phyloP scores from a whole-genome alignment of 345 rosid species.

The Sonneratia alba region DNA sequence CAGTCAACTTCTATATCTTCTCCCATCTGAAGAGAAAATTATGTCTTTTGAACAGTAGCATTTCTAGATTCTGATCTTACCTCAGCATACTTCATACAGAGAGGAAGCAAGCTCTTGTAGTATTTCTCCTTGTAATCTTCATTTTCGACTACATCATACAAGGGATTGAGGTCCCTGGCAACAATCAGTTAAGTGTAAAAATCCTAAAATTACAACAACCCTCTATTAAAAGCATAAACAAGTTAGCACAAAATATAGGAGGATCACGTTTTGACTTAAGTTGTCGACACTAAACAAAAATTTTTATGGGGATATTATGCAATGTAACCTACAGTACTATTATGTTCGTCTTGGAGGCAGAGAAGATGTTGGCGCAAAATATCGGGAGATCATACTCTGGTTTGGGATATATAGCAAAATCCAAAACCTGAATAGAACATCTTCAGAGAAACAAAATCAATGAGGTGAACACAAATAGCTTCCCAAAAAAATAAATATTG shows the following conservation, averaged over 20 bases:
- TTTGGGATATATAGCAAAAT: too few species aligned
- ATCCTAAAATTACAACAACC: neutral
- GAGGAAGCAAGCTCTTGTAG: conserved; percentile 45
- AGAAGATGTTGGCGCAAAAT: conserved; percentile 76
- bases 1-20: neutral
- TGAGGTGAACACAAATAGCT: too few species aligned
- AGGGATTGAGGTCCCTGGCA: conserved; percentile 84
- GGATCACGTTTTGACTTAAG: neutral
- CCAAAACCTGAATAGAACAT: too few species aligned
- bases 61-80: conserved; percentile 23
- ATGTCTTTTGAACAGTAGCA: neutral
- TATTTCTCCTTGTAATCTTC: conserved; percentile 70
- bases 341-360: conserved; percentile 53
- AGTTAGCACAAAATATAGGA: conserved; percentile 1
- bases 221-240: neutral
- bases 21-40: neutral
- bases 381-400: too few species aligned
- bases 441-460: too few species aligned
- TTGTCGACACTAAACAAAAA: neutral
- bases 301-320: neutral
- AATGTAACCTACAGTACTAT: conserved; percentile 61
- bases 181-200: neutral
- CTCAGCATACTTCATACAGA: conserved; percentile 57
- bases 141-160: conserved; percentile 44
- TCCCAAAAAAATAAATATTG: too few species aligned